Conservation (phyloP, 2,329 filamentous ascomycete genomes). For the Penicillium crustosum region DNA sequence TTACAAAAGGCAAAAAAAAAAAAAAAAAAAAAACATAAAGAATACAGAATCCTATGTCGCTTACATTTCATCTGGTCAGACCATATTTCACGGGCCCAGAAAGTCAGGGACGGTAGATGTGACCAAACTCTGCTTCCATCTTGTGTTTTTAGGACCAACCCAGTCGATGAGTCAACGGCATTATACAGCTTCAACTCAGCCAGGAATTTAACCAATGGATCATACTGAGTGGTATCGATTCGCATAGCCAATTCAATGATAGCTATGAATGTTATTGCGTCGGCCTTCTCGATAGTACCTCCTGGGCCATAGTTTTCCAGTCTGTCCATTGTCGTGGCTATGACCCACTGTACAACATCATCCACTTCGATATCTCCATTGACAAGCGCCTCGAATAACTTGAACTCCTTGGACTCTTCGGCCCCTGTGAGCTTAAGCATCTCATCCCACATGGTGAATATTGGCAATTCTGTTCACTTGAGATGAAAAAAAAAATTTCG, state of each 20-base stretch:
- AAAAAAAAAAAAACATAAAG: too few relatives aligned
- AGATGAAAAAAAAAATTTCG: too few relatives aligned
- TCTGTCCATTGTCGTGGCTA: conserved; percentile 2
- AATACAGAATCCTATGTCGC: background rate
- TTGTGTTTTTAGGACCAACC: background rate
- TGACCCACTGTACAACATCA: conserved; percentile 5
- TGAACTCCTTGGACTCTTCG: background rate
- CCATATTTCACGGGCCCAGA: background rate
- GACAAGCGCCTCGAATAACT: background rate
- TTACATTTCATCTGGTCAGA: background rate
- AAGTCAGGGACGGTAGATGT: conserved; percentile 1
- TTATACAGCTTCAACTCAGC: conserved; percentile 5
- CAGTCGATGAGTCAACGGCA: conserved; percentile 3
- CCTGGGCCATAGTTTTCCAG: background rate
- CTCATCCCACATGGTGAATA: background rate
- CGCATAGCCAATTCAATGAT: conserved; percentile 2
- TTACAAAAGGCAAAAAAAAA: background rate
- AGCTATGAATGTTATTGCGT: conserved; percentile 2
- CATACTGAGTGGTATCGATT: background rate
- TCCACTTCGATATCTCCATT: background rate
- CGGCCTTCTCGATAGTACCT: conserved; percentile 3
- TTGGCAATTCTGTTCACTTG: background rate
- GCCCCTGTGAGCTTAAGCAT: background rate
- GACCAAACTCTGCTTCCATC: conserved; percentile 9
- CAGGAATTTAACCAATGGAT: conserved; percentile 1